Evolutionary conservation across 306 rosid genomes (phyloP), one percentile per base, ranked within the genome.

Genomic region (Prunus salicina): DNA sequence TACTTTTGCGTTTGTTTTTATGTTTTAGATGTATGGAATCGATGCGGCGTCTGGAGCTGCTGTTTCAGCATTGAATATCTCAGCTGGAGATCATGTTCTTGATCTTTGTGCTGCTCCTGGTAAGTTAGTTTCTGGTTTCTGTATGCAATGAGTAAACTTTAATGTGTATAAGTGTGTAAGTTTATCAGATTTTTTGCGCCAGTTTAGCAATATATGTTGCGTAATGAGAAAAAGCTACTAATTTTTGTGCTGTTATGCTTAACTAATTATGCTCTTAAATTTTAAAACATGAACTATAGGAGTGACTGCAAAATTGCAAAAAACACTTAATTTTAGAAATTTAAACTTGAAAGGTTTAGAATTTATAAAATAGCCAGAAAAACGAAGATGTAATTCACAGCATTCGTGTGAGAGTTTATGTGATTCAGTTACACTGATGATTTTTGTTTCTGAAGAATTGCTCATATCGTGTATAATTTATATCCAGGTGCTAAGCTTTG

Each of bases 41-140:
- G 99, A 95, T 83, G 99, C 97, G 22, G 91, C 97, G 69, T 92
- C 99, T 3, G 97, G 99, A 76, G 99, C 97, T 79, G 99, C 97
- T 69, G 97, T 95, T 79, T 80, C 76, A 69, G 96, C 97, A 64
- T 82, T 92, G 34, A 52, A 87, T 79, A 72, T 95, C 79, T 87
- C 87, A 60, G 75, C 86, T 2, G 97, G 97, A 64, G 96, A 95
- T 79, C 93, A 89, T 76, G 93, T 94, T 43, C 94, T 94, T 73
- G 98, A 94, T 85, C 96, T 94, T 12, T 94, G 97, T 83, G 97
- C 97, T n/a, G 98, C 97, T 69, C 98, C 97, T 53, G 97, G 98
- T 95, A 80, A 73, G 55, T 67, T 24, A 9, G 47, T 38, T 12
- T 16, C 45, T 0, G 12, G 14, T 66, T 50, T 51, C 41, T 67